Base-by-base conservation (phyloP, 257 asterid species). In the Craterostigma plantagineum region DNA sequence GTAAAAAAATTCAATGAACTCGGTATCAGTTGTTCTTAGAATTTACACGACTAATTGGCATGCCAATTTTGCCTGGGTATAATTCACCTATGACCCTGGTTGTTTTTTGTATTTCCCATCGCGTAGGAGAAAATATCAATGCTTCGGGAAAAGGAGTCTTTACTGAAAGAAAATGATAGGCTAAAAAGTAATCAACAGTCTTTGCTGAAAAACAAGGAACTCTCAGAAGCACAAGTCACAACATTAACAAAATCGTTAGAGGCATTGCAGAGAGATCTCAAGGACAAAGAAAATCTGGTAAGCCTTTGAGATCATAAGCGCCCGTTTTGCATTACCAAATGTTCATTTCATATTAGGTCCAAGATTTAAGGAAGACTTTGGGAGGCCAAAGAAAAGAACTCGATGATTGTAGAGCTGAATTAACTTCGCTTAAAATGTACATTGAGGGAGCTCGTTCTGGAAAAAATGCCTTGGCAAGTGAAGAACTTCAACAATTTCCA, bases 381-480 rank as follows among this genome's bases (percentile, higher is more conserved):
- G 82, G 75, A 56, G 66, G 69, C 61, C 82, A 70, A 69, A 66
- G 73, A 46, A 71, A 72, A 63, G 92, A 75, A 60, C 63, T 90
- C 56, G 81, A 90, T 75, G 93, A 70, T 45, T 79, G 92, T 53
- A 72, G 95, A 67, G 94, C 94, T 57, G 98, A 90, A 74, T 72
- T 90, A 70, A 90, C 98, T 56, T 70, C 92, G 38, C 72, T 90
- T 48, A 84, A 90, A 65, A 75, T 75, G 94, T 71, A 67, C 40
- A 68, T 83, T 49, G 95, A 84, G 68, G 84, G 72, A 39, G 66
- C 79, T 62, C 83, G 58, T 41, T 66, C 87, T 38, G 81, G 72
- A 18, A 71, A 64, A 33, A 54, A 36, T 41, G 45, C 66, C 30
- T 38, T 63, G 43, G 45, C 64, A 43, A 23, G 53, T 60, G 71